Evolutionary conservation across 352 stramenopile genomes (phyloP), one percentile per base, ranked within the genome.

Genomic region (Phytophthora constricta): DNA sequence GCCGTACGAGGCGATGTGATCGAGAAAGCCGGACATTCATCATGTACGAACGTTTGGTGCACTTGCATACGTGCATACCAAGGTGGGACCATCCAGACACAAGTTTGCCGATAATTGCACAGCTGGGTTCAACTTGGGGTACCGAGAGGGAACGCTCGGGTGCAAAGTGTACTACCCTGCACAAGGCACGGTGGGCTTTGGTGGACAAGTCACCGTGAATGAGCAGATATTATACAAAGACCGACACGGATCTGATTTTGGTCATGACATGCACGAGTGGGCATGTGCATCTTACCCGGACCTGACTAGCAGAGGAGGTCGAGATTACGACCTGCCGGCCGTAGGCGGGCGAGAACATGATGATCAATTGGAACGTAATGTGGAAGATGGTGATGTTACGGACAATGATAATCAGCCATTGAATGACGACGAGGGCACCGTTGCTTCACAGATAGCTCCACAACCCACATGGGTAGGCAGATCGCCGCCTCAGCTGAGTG

Each of bases 101-200:
- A 61, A 61, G 25, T 61, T 62, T 47, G 42, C 42, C 2, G 42
- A 53, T 8, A 62, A 54, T n/a, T 42, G 45, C 31, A 33, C 19
- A 47, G 33, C 55, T 39, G 55, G 55, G 1, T 62, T 42, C n/a
- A 20, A 41, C 1, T 20, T 62, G 13, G 45, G 33, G 3, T 62
- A 34, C 10, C 13, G 39, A n/a, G 39, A 46, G 11, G 7, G 39
- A 5, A 23, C 39, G 5, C n/a, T 46, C 13, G 39, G 39, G 4
- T 46, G 39, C 39, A 46, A 46, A 22, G 14, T 46, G 8, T 46
- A 46, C 39, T 46, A 23, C 39, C 39, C 39, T n/a, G 39, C 8
- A 8, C 4, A 46, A 19, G 39, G 39, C 4, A 46, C 39, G n/a
- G 39, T n/a, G 5, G 14, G 5, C 5, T 46, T 22, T 19, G 39